Evolutionary conservation across 2,329 filamentous ascomycete genomes (phyloP).

Genomic region (Aspergillus flavus): DNA sequence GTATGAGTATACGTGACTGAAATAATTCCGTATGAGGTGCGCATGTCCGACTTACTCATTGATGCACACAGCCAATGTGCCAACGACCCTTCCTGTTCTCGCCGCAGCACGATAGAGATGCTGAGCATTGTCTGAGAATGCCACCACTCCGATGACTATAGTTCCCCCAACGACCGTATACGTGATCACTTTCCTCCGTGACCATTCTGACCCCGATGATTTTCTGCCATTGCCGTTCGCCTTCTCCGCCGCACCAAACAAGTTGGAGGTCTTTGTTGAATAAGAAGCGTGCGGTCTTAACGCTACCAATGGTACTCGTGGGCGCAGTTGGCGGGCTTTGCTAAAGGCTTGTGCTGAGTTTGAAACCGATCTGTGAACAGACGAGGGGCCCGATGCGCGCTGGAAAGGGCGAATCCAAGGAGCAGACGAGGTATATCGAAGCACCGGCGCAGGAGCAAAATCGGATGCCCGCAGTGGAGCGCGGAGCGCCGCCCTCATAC

Average conservation of each 20-base stretch:
- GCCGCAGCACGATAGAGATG: conserved; percentile 74
- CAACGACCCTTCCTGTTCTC: conserved; percentile 76
- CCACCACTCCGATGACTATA: conserved; percentile 48
- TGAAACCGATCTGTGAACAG: not conserved
- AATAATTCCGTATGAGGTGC: not conserved
- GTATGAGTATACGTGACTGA: not conserved
- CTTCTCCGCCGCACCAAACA: conserved; percentile 14
- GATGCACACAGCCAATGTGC: conserved; percentile 76
- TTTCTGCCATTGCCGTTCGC: conserved; percentile 11
- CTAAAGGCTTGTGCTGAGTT: not conserved
- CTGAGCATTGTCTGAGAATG: conserved; percentile 68
- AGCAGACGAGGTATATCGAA: conserved; percentile 27
- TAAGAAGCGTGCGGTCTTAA: conserved; percentile 16
- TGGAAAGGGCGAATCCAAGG: conserved; percentile 14
- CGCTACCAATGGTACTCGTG: not conserved
- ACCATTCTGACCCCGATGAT: conserved; percentile 15
- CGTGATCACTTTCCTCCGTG: conserved; percentile 31
- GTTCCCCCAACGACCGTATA: conserved; percentile 38
- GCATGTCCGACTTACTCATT: conserved; percentile 71
- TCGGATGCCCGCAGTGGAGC: conserved; percentile 35
- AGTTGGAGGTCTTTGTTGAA: conserved; percentile 21
- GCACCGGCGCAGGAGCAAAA: conserved; percentile 31
- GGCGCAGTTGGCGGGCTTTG: conserved; percentile 3
- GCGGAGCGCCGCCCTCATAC: conserved; percentile 39
- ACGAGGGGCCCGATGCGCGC: not conserved